These are phyloP conservation scores for Lotmaria passim DNA, from an alignment of 208 protist species.

Conservation along the genomic window DNA sequence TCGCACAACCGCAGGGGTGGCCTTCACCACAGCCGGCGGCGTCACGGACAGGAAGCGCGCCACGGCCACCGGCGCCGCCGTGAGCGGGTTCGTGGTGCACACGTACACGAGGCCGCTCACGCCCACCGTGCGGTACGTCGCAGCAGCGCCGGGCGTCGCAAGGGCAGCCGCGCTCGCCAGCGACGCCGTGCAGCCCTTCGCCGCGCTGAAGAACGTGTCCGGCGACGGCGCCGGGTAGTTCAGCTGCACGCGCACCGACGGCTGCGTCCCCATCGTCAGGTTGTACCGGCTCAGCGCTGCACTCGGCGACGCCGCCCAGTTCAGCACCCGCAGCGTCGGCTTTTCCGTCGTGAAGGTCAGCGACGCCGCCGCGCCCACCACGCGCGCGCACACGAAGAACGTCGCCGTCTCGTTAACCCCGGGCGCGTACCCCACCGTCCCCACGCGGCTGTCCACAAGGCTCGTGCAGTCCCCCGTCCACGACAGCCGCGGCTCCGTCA, in stretches of 20 bases:
- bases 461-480: slow-evolving; percentile 37
- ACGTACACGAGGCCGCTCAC: slow-evolving; percentile 54
- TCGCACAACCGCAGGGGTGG: slow-evolving; percentile 49
- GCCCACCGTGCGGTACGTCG: slow-evolving; percentile 16
- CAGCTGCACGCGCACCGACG: slow-evolving; percentile 31
- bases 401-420: slow-evolving; percentile 31
- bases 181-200: slow-evolving; percentile 29
- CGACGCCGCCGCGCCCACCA: slow-evolving; percentile 27
- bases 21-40: slow-evolving; percentile 38
- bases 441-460: slow-evolving; percentile 24
- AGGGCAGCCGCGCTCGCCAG: slow-evolving; percentile 29
- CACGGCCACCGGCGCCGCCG: slow-evolving; percentile 23
- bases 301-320: slow-evolving; percentile 43
- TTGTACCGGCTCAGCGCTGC: slow-evolving; percentile 49
- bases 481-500: slow-evolving; percentile 43
- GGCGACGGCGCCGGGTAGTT: slow-evolving; percentile 52
- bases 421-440: slow-evolving; percentile 47
- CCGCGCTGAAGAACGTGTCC: slow-evolving; percentile 53
- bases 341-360: slow-evolving; percentile 58
- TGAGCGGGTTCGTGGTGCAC: slow-evolving; percentile 44
- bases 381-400: slow-evolving; percentile 68
- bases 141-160: background rate
- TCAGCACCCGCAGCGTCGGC: slow-evolving; percentile 54
- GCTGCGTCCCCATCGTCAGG: slow-evolving; percentile 21
- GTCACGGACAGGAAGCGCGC: slow-evolving; percentile 57